These are phyloP conservation scores for Phaseolus coccineus DNA, from an alignment of 331 rosid species.

Conservation along the genomic window DNA sequence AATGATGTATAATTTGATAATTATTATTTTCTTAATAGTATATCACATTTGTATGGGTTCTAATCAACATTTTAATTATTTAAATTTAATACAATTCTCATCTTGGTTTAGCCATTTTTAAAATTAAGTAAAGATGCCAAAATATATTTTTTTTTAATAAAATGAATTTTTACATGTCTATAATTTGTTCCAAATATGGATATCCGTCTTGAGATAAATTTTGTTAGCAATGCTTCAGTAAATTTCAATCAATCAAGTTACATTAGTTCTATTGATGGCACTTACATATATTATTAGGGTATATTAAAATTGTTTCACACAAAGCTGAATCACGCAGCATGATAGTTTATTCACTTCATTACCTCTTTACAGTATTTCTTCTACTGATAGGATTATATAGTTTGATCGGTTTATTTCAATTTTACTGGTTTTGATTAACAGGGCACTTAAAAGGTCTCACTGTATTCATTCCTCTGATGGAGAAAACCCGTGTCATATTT, in stretches of 20 bases:
- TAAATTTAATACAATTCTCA: not conserved
- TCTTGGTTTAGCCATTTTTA: slow-evolving; percentile 12
- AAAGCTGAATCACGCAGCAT: not conserved
- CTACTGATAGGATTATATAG: slow-evolving; percentile 24
- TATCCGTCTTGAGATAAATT: slow-evolving; percentile 14
- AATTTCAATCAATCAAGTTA: slow-evolving; percentile 5
- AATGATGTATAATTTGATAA: too few species aligned
- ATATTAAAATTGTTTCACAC: slow-evolving; percentile 9
- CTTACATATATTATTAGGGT: slow-evolving; percentile 5
- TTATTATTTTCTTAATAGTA: too few species aligned
- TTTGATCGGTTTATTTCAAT: not conserved
- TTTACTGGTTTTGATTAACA: slow-evolving; percentile 45
- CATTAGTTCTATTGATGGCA: slow-evolving; percentile 29
- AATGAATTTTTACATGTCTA: not conserved
- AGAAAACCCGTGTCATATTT: slow-evolving; percentile 39
- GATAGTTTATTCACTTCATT: slow-evolving; percentile 3
- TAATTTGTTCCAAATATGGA: not conserved
- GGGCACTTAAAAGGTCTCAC: slow-evolving; percentile 53
- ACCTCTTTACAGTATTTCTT: slow-evolving; percentile 1
- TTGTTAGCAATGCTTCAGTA: not conserved
- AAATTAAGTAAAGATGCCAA: slow-evolving; percentile 10
- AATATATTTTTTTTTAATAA: too few species aligned
- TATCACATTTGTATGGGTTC: not conserved
- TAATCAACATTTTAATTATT: not conserved
- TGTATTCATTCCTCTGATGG: slow-evolving; percentile 43